These are phyloP conservation scores for Neurospora tetraspora DNA, from an alignment of 495 filamentous ascomycete genomes.

Conservation along the genomic window DNA sequence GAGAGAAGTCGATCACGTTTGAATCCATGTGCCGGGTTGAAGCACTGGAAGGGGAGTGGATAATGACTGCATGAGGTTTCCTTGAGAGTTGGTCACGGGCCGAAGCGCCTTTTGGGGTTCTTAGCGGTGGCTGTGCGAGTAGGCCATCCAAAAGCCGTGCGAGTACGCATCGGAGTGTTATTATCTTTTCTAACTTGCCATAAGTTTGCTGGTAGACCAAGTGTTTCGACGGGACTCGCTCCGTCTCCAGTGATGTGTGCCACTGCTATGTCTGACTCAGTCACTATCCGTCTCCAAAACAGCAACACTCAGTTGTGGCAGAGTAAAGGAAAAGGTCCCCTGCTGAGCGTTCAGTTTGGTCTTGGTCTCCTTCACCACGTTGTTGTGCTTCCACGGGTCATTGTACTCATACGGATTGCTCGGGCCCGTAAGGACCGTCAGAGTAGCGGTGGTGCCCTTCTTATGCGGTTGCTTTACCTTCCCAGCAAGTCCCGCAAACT, in stretches of 20 bases:
- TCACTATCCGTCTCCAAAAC: conserved; percentile 30
- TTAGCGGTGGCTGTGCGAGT: background rate
- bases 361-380: conserved; percentile 32
- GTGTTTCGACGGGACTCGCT: too few species aligned
- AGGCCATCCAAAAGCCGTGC: background rate
- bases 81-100: background rate
- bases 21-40: background rate
- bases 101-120: background rate
- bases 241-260: background rate
- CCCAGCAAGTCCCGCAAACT: conserved; percentile 42
- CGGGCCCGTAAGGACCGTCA: conserved; percentile 50
- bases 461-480: background rate
- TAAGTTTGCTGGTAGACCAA: too few species aligned
- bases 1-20: background rate
- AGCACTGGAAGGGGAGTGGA: too few species aligned
- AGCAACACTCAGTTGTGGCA: conserved; percentile 43
- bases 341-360: conserved; percentile 33
- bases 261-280: background rate
- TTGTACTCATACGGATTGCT: conserved; percentile 31
- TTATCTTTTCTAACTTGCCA: background rate
- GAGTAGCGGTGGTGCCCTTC: conserved; percentile 32
- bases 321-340: conserved; percentile 37
- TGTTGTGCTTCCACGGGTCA: conserved; percentile 23
- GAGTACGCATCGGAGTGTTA: background rate
- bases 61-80: background rate